Conservation (phyloP, 495 filamentous ascomycete species). For the Aspergillus olivimuriae region DNA sequence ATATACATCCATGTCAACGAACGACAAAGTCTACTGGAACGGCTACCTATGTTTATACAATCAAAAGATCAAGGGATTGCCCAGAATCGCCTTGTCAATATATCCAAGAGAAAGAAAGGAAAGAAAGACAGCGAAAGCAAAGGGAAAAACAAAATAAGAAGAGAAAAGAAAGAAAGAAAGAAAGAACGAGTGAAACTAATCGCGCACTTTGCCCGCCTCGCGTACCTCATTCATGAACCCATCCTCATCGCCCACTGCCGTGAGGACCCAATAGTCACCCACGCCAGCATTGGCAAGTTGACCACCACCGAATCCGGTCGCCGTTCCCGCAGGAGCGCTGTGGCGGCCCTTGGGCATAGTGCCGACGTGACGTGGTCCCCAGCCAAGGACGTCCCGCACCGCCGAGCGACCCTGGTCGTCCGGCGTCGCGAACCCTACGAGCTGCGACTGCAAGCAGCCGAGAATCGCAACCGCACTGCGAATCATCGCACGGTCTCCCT, state of each 20-base stretch:
- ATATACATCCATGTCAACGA: no score
- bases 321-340: constrained; percentile 29
- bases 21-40: no score
- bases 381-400: constrained; percentile 44
- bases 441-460: constrained; percentile 51
- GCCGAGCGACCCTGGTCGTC: constrained; percentile 31
- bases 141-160: constrained; percentile 1
- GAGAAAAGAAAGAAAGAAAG: background rate
- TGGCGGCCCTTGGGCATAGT: constrained; percentile 34
- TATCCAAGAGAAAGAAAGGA: background rate
- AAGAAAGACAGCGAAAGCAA: background rate
- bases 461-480: constrained; percentile 71
- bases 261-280: constrained; percentile 40
- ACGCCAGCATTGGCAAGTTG: constrained; percentile 30
- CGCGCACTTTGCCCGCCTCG: constrained; percentile 59
- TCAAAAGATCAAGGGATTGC: background rate
- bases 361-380: constrained; percentile 38
- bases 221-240: constrained; percentile 64
- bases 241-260: constrained; percentile 51
- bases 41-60: no score
- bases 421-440: constrained; percentile 51
- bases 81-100: background rate
- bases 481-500: constrained; percentile 78
- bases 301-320: constrained; percentile 36
- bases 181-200: constrained; percentile 5